Conservation (phyloP, 495 filamentous ascomycete genomes). For the Tuber indicum region DNA sequence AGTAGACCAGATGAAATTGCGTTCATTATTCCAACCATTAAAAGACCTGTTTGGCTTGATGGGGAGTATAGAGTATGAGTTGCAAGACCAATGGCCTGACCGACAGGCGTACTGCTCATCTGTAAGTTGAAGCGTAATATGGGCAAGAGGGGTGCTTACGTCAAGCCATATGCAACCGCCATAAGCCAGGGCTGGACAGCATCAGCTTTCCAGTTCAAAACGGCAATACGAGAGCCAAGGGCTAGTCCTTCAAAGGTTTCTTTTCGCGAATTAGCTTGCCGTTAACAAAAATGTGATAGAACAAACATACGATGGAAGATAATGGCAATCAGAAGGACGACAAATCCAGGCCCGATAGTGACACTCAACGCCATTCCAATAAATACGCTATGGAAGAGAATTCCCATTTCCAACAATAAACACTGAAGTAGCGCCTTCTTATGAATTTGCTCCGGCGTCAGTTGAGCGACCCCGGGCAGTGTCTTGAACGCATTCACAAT, state of each 20-base stretch:
- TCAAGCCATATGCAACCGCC: slow-evolving; percentile 84
- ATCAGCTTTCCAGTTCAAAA: slow-evolving; percentile 52
- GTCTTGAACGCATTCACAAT: not conserved
- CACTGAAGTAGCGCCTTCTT: slow-evolving; percentile 67
- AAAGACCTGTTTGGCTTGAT: slow-evolving; percentile 66
- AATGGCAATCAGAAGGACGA: slow-evolving; percentile 74
- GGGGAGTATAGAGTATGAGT: slow-evolving; percentile 84
- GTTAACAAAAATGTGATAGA: no score
- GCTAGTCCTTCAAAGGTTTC: slow-evolving; percentile 68
- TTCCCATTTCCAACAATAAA: slow-evolving; percentile 73
- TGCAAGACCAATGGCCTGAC: slow-evolving; percentile 78
- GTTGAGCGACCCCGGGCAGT: slow-evolving; percentile 7
- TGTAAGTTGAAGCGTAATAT: slow-evolving; percentile 2
- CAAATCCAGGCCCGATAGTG: slow-evolving; percentile 67
- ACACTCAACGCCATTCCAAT: slow-evolving; percentile 88
- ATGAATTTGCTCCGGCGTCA: slow-evolving; percentile 44
- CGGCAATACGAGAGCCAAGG: slow-evolving; percentile 65
- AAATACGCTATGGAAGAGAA: slow-evolving; percentile 80
- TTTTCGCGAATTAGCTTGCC: not conserved
- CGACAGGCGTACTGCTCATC: slow-evolving; percentile 61
- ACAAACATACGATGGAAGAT: slow-evolving; percentile 56
- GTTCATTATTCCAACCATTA: slow-evolving; percentile 91
- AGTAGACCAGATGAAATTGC: slow-evolving; percentile 79
- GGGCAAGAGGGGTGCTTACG: slow-evolving; percentile 40
- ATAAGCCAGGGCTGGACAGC: slow-evolving; percentile 75